Evolutionary conservation across 352 stramenopile genomes (phyloP).

Genomic region (Phytophthora fragariae): DNA sequence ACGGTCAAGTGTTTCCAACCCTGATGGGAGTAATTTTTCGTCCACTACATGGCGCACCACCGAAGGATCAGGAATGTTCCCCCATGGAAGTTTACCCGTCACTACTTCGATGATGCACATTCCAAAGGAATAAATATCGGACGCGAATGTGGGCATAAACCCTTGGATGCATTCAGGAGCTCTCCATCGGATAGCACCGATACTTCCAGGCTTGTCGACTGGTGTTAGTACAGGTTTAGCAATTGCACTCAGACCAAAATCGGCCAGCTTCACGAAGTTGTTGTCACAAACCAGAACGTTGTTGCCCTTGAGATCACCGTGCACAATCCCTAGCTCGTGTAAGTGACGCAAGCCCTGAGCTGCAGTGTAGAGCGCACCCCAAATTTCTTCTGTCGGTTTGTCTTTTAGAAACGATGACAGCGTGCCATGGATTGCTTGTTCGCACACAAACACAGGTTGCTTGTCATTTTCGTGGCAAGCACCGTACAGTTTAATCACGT

Average conservation of each 20-base stretch:
- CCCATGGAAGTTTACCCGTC: slow-evolving; percentile 7
- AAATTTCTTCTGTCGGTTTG: slow-evolving; percentile 4
- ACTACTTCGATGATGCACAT: slow-evolving; percentile 12
- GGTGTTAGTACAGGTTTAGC: background rate
- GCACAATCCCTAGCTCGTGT: slow-evolving; percentile 8
- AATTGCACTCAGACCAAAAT: slow-evolving; percentile 16
- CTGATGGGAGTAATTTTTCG: background rate
- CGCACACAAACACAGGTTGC: slow-evolving; percentile 15
- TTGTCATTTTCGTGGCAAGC: background rate
- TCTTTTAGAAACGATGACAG: slow-evolving; percentile 1
- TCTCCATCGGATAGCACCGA: slow-evolving; percentile 19
- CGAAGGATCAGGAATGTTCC: background rate
- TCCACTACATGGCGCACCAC: background rate
- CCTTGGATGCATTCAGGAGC: slow-evolving; percentile 10
- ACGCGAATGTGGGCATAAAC: background rate
- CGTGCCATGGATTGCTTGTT: slow-evolving; percentile 1
- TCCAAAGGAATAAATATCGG: slow-evolving; percentile 17
- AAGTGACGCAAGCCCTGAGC: slow-evolving; percentile 9
- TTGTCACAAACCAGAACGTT: slow-evolving; percentile 9
- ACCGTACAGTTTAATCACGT: slow-evolving; percentile 23
- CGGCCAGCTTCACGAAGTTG: slow-evolving; percentile 1
- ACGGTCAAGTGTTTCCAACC: background rate
- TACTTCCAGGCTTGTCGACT: background rate
- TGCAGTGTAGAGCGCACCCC: background rate
- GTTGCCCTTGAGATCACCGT: slow-evolving; percentile 7